A percentile compares a stretch with the other conserved stretches of the same genome.
phyloP scores from a whole-genome alignment of 805 yeast genomes.

The Starmerella bacillaris region DNA sequence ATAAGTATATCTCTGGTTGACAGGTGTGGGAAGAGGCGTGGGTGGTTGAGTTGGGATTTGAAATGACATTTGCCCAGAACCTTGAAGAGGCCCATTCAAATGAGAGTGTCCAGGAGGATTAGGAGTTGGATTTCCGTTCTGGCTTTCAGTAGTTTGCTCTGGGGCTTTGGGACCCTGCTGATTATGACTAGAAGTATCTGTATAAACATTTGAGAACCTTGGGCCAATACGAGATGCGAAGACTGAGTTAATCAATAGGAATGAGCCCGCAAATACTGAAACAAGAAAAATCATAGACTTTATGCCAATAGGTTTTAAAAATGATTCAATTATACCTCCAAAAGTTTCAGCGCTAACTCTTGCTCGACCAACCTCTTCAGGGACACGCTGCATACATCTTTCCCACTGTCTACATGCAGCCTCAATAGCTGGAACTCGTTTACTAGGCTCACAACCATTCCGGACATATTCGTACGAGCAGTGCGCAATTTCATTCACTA shows the following conservation, averaged over 20 bases:
- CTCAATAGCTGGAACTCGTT: constrained; percentile 62
- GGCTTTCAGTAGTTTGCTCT: too few relatives aligned
- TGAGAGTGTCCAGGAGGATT: too few relatives aligned
- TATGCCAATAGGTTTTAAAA: constrained; percentile 52
- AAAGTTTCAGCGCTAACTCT: constrained; percentile 62
- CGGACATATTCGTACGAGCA: constrained; percentile 54
- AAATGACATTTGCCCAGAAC: not conserved
- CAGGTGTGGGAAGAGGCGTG: not conserved
- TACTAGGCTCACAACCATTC: constrained; percentile 48
- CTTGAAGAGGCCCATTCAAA: not conserved
- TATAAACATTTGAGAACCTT: constrained; percentile 7
- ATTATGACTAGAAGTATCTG: too few relatives aligned
- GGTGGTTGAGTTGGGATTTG: not conserved
- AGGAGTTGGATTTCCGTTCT: too few relatives aligned
- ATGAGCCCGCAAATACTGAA: constrained; percentile 18
- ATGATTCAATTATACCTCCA: constrained; percentile 66
- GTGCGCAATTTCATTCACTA: constrained; percentile 41
- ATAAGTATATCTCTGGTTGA: too few relatives aligned
- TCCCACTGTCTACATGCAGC: constrained; percentile 55
- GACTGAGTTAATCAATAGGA: constrained; percentile 19
- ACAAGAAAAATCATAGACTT: constrained; percentile 34
- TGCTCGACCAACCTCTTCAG: constrained; percentile 47
- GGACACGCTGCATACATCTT: constrained; percentile 67
- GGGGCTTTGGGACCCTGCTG: too few relatives aligned
- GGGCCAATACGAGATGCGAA: constrained; percentile 18